Conservation (phyloP, 768 basidiomycete species). For the Tylopilus plumbeoviolaceoides region DNA sequence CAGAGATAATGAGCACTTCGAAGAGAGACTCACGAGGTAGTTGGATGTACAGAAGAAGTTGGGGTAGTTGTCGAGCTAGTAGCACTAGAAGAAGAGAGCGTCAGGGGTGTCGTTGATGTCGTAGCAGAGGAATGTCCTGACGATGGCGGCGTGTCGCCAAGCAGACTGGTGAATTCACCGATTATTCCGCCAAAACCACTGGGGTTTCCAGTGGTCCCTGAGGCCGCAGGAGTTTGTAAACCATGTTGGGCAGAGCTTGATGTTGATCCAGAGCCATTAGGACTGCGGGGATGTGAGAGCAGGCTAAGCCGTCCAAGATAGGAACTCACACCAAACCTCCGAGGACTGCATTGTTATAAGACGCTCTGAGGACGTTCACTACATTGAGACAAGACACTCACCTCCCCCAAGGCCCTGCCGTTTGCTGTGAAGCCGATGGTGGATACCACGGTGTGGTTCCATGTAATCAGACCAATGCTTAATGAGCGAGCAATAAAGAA, state of each 20-base stretch:
- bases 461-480: constrained; percentile 21
- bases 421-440: constrained; percentile 17
- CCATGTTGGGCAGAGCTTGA: not conserved
- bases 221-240: not conserved
- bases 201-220: constrained; percentile 1
- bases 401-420: constrained; percentile 29
- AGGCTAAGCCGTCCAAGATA: not conserved
- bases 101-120: constrained; percentile 17
- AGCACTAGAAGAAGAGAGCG: constrained; percentile 23
- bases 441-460: constrained; percentile 15
- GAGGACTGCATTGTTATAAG: constrained; percentile 10
- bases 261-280: constrained; percentile 1
- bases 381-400: constrained; percentile 14
- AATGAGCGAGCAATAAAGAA: constrained; percentile 23
- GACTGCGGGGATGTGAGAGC: constrained; percentile 9
- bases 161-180: constrained; percentile 13
- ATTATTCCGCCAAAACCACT: constrained; percentile 2
- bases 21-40: constrained; percentile 19
- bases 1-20: not conserved
- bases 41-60: not conserved
- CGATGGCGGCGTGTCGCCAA: constrained; percentile 13
- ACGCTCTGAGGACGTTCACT: not conserved
- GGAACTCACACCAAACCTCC: constrained; percentile 23
- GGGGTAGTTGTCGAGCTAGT: constrained; percentile 22
- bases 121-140: constrained; percentile 15